These are phyloP conservation scores for Waitea zeae DNA, from an alignment of 1,284 basidiomycete species.

Conservation along the genomic window DNA sequence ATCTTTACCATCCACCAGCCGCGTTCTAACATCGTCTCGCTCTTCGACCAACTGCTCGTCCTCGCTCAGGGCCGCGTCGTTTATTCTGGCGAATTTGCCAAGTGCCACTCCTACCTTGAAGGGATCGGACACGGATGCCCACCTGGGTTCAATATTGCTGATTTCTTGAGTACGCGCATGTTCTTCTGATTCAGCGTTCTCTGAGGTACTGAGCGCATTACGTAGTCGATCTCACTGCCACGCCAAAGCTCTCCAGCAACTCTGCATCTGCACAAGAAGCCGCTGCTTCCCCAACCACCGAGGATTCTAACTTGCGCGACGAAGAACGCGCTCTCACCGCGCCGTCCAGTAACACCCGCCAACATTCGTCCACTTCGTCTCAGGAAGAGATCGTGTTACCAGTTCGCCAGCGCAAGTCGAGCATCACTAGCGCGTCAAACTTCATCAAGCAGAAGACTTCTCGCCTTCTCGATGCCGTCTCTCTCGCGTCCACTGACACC, in stretches of 20 bases:
- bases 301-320: conserved; percentile 29
- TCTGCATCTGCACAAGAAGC: neutral
- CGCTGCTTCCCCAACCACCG: conserved; percentile 9
- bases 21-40: conserved; percentile 89
- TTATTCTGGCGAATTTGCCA: conserved; percentile 62
- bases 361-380: conserved; percentile 16
- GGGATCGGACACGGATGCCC: conserved; percentile 75
- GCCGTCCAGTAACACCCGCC: no score
- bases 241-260: conserved; percentile 12
- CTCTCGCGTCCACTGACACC: conserved; percentile 21
- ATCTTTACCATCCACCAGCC: conserved; percentile 98
- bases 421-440: conserved; percentile 27
- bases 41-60: conserved; percentile 86
- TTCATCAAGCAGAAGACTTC: conserved; percentile 65
- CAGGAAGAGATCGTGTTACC: conserved; percentile 36
- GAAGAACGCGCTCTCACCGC: conserved; percentile 34
- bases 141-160: conserved; percentile 92
- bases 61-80: conserved; percentile 74
- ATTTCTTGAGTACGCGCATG: conserved; percentile 78
- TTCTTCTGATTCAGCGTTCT: neutral
- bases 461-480: conserved; percentile 54
- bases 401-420: conserved; percentile 29
- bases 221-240: conserved; percentile 74
- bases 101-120: conserved; percentile 71
- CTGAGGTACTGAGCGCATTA: neutral